Base-by-base conservation (phyloP, 1,284 basidiomycete species). In the Pascua sp. region DNA sequence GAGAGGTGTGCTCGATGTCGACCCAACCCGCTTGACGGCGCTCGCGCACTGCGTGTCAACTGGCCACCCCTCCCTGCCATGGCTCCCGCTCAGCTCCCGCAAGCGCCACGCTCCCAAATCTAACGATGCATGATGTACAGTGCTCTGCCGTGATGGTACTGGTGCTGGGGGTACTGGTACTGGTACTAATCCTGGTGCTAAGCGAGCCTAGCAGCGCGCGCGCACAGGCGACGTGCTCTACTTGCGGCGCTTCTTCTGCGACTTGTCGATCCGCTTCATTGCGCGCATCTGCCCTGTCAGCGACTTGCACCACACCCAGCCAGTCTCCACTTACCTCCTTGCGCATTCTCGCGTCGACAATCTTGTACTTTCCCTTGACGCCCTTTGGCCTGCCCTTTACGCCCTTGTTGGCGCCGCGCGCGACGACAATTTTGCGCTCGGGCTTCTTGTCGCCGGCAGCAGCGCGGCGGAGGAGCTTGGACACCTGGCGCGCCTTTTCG, bases 331-430 rank as follows among this genome's bases (percentile, higher is more conserved):
- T 32, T 7, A 32, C 24, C 70, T 76, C 73, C 62, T 76, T 76
- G 61, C 73, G 64, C 76, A 77, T 77, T 42, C 76, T 65, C 17
- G 76, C 67, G 60, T 97, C 93, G 10, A 96, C 90, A 90, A 97
- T 97, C 57, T 86, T 79, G 73, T 94, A 95, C 53, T 87, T 83
- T 41, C 90, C 96, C 80, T 96, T 98, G 59, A 97, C 88, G 63
- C 96, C 96, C 77, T 89, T 96, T 17, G 96, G 96, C 58, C 96
- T 80, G 10, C 96, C 96, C 80, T 94, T 89, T 66, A 94, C 75
- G 54, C 91, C 96, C 69, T 85, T 90, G 76, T 96, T 90, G 16
- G 83, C 81, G 51, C 96, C 96, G 68, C 88, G 90, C 11, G 95
- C 96, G 5, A 98, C 95, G 36, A 99, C 87, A 11, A 98, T 77